Evolutionary conservation across 805 yeast species (phyloP).

Genomic region (Ascoidea asiatica): DNA sequence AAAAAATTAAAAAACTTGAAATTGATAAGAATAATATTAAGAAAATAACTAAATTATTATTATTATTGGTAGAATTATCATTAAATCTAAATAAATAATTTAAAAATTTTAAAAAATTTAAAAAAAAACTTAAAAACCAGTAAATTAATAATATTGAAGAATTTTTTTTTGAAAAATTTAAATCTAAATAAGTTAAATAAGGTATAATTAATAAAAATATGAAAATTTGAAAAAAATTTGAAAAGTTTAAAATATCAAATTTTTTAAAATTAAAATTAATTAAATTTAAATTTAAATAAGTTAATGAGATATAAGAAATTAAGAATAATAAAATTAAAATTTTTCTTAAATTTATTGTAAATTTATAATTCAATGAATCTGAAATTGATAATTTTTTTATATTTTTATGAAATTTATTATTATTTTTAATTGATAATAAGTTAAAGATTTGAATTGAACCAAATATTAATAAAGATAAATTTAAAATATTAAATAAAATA

Average conservation of each 20-base stretch:
- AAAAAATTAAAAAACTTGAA: no score
- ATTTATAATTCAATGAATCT: slow-evolving; percentile 27
- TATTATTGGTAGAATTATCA: slow-evolving; percentile 18
- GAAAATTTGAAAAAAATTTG: slow-evolving; percentile 23
- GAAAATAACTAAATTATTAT: no score
- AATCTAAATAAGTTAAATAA: slow-evolving; percentile 57
- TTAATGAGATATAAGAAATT: slow-evolving; percentile 11
- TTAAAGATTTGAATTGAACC: slow-evolving; percentile 26
- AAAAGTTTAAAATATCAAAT: no score
- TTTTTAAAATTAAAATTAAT: no score
- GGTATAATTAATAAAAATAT: slow-evolving; percentile 36
- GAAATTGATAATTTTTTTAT: slow-evolving; percentile 16
- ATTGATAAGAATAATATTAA: not conserved
- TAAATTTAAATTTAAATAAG: slow-evolving; percentile 16
- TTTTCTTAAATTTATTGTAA: slow-evolving; percentile 18
- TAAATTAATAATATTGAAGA: slow-evolving; percentile 56
- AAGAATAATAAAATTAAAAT: slow-evolving; percentile 18
- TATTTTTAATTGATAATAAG: slow-evolving; percentile 7
- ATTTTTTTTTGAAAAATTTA: slow-evolving; percentile 49
- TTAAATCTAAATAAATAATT: slow-evolving; percentile 23
- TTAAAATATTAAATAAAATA: slow-evolving; percentile 26
- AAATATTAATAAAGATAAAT: slow-evolving; percentile 26
- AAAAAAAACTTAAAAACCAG: slow-evolving; percentile 51
- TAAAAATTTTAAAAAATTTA: slow-evolving; percentile 30
- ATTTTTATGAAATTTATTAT: slow-evolving; percentile 6